Evolutionary conservation across 164 flowering plant genomes (phyloP).

Genomic region (Hamamelis virginiana): DNA sequence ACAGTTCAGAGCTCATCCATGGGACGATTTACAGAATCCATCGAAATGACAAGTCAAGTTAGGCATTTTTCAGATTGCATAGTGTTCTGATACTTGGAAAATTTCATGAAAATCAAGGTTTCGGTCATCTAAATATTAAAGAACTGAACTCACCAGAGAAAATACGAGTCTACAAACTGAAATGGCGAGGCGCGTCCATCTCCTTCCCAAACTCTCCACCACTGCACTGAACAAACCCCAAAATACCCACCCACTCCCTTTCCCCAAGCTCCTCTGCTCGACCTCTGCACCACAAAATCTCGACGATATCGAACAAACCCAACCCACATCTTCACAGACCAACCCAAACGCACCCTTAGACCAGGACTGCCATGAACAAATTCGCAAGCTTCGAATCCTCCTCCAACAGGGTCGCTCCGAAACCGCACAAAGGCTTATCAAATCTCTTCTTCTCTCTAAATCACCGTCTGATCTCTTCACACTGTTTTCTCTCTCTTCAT

Average conservation of each 20-base stretch:
- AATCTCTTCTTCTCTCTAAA: constrained; percentile 28
- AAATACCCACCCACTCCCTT: constrained; percentile 5
- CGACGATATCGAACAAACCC: not conserved
- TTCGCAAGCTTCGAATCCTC: constrained; percentile 37
- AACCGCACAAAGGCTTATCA: constrained; percentile 32
- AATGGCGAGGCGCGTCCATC: constrained; percentile 15
- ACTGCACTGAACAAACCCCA: not conserved
- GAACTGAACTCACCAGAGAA: no score
- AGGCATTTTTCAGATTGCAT: no score
- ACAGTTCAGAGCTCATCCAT: no score
- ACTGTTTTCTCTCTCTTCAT: constrained; percentile 24
- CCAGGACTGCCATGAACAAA: constrained; percentile 28
- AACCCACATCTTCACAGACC: not conserved
- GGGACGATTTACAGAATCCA: no score
- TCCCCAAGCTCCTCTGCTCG: constrained; percentile 8
- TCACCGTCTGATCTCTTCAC: constrained; percentile 28
- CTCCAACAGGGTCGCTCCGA: constrained; percentile 37
- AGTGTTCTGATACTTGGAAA: no score
- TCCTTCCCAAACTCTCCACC: constrained; percentile 5
- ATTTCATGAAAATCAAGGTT: no score
- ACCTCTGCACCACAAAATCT: not conserved
- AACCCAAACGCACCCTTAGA: constrained; percentile 9
- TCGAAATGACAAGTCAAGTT: no score
- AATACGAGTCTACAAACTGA: not conserved
- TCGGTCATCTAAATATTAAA: no score